Base-by-base conservation (phyloP, 2,329 filamentous ascomycete genomes). In the Colletotrichum euphorbiae region DNA sequence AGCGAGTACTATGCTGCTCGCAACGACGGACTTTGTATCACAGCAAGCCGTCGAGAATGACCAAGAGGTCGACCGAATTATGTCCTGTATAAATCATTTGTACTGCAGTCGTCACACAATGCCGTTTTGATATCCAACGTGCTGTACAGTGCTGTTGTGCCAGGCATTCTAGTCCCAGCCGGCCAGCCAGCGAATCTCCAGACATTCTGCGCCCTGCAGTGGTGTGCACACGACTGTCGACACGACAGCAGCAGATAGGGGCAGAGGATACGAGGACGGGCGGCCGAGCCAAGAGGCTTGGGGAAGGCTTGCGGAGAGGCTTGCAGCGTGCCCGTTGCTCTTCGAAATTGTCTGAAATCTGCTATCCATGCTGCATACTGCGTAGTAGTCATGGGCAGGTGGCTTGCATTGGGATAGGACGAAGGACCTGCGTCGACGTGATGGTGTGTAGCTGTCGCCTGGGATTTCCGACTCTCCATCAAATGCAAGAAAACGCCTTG, bases 231-330 rank as follows among this genome's bases (percentile, higher is more conserved):
- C 21, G 5, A n/a, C n/a, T 24, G 21, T 4, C 60, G 33, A 33
- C 54, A 31, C 38, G 13, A 50, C 42, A 56, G 21, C 21, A 62
- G 24, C 48, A 31, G 36, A 46, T 36, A 19, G 15, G 28, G 17
- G 40, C 43, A 62, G 45, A 54, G 61, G 54, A 68, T 65, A 68
- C 61, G 65, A 65, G 65, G n/a, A 52, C 21, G 28, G 61, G 54
- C 52, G 65, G n/a, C 61, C 61, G 24, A 42, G 65, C 65, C 61
- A 68, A 65, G 61, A 65, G 54, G 61, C 61, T 64, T 64, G 60
- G 60, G 15, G 28, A 64, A 40, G 60, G 64, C 64, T 64, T 67
- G 50, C 63, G 51, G 56, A 56, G 40, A 66, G 50, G 57, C 63
- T 62, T 62, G 51, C 65, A 58, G 45, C 45, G 42, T 68, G 46